Percentiles rank a stretch among this genome's conserved stretches.
phyloP scores from a whole-genome alignment of 805 yeast species.

The Groenewaldozyma tartarivorans region DNA sequence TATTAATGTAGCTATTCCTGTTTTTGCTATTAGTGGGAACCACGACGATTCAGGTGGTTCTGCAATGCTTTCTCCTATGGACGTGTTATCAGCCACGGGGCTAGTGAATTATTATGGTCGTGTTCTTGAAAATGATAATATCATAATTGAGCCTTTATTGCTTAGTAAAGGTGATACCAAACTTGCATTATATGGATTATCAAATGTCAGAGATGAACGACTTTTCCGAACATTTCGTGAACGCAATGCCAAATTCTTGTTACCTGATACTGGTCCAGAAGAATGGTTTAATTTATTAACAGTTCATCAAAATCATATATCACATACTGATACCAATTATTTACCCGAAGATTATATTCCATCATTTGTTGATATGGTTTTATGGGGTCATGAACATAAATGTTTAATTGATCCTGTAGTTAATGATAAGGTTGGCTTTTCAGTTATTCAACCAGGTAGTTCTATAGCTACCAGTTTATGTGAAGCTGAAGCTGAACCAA shows the following conservation, averaged over 20 bases:
- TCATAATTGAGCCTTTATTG: constrained; percentile 65
- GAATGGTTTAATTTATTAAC: constrained; percentile 80
- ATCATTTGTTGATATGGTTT: constrained; percentile 63
- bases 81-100: constrained; percentile 71
- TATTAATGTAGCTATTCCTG: constrained; percentile 77
- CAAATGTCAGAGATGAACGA: constrained; percentile 83
- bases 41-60: constrained; percentile 92
- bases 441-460: constrained; percentile 85
- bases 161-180: constrained; percentile 76
- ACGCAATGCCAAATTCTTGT: constrained; percentile 66
- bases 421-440: constrained; percentile 52
- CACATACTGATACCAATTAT: constrained; percentile 70
- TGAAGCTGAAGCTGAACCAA: constrained; percentile 72
- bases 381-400: constrained; percentile 99
- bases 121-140: constrained; percentile 63
- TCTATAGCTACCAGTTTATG: constrained; percentile 85
- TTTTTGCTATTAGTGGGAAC: constrained; percentile 89
- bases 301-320: constrained; percentile 81
- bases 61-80: constrained; percentile 68
- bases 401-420: constrained; percentile 60
- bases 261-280: constrained; percentile 49
- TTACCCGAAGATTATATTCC: constrained; percentile 84
- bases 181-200: constrained; percentile 80
- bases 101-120: constrained; percentile 85
- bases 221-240: constrained; percentile 72